Base-by-base conservation (phyloP, 805 yeast genomes). In the Candida sanyiensis region DNA sequence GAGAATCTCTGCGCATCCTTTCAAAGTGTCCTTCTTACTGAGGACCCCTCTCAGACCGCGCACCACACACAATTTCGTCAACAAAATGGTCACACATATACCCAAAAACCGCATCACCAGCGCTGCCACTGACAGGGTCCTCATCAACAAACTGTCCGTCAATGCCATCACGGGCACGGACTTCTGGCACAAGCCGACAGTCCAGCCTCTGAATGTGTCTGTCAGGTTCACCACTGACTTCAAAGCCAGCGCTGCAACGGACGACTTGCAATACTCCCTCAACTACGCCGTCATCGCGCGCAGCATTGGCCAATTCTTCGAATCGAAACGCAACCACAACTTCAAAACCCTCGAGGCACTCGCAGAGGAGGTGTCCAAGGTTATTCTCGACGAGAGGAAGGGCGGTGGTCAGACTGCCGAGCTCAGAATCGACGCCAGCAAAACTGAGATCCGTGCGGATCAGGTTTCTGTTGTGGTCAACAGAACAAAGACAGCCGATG, bases 281-380 rank as follows among this genome's bases (percentile, higher is more conserved):
- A 90, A 90, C 60, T 90, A 90, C 59, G 97, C 96, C 2, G 88
- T 79, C 5, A 71, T 90, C 5, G 76, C 90, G 4, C 67, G 86
- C 36, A 74, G 75, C 28, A 63, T 90, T n/a, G 58, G 73, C 28
- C 65, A 68, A 5, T 72, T 62, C 46, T 73, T 83, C 46, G 72
- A 67, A 28, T 37, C 56, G 6, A 58, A 68, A 43, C 62, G 61
- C 18, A 64, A 55, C 39, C 54, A 38, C 21, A 61, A 64, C 47
- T 67, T 57, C 61, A 61, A 51, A 47, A 60, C 54, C 2, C 40
- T 64, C 25, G 57, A 57, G 19, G 57, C 55, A 7, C 56, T 73
- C 6, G 81, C 80, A 5, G 69, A 66, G 39, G 56, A 61, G 4
- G 67, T 81, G 1, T 56, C 73, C 21, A 56, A 61, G 4, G 66